Evolutionary conservation across 306 rosid species (phyloP), one percentile per base, ranked within the genome.

Genomic region (Fragaria iinumae): DNA sequence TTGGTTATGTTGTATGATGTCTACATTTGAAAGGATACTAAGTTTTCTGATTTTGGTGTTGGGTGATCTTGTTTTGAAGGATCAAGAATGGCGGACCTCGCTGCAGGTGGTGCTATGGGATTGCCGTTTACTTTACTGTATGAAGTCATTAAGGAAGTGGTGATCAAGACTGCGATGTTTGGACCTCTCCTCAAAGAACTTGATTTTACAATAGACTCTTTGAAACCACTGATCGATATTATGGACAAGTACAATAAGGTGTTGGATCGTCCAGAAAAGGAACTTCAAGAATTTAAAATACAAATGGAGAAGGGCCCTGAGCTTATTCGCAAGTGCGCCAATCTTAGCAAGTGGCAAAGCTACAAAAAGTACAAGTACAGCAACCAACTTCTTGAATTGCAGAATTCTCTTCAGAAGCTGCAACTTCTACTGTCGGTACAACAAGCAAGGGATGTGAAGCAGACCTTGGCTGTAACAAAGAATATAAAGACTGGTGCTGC

Each of bases 281-380:
- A 85, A 75, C 78, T 66, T 0, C 1, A 67, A 2, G 17, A 6
- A 32, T 29, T 87, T 41, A 73, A 66, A 5, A 23, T 73, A 2
- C 39, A 63, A 8, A 53, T 90, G 83, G 50, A 75, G 52, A 64
- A 8, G 44, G 69, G 23, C 23, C 45, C 69, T 32, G 45, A 32
- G 44, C 69, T 64, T 64, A 32, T 90, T 67, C 67, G 32, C 0
- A 59, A 84, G 55, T 90, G 89, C 71, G 29, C 44, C 6, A 21
- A 85, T 59, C 41, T 88, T 16, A 49, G 62, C n/a, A 55, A 77
- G 83, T 86, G 86, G 90, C 69, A 85, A 1, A 56, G 56, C 48
- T 78, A 47, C 38, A 52, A 49, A 8, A 85, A 43, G 67, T 80
- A 82, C 0, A 11, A 44, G 2, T 87, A 80, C 79, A 83, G 77